Evolutionary conservation across 208 protist genomes (phyloP).

Genomic region (Crithidia bombi): DNA sequence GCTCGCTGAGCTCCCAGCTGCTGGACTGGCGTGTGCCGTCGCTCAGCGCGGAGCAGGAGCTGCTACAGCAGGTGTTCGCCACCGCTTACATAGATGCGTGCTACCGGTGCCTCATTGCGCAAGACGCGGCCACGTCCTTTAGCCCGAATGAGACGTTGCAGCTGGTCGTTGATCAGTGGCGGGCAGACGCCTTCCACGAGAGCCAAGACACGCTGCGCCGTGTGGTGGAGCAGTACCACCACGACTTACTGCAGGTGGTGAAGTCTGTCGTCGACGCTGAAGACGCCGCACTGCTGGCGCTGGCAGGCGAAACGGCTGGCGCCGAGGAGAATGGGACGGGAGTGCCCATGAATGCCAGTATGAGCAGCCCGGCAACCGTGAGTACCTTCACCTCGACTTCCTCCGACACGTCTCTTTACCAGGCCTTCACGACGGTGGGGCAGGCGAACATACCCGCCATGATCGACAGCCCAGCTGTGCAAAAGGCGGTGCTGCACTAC

Average conservation of each 20-base stretch:
- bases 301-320: constrained; percentile 9
- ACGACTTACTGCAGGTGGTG: constrained; percentile 40
- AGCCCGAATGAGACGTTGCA: constrained; percentile 51
- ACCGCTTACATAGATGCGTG: constrained; percentile 47
- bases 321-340: constrained; percentile 12
- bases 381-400: background rate
- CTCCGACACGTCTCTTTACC: constrained; percentile 8
- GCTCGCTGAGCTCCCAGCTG: constrained; percentile 20
- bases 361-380: constrained; percentile 1
- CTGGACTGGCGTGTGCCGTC: constrained; percentile 38
- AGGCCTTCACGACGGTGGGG: constrained; percentile 9
- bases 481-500: constrained; percentile 41
- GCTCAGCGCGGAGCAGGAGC: constrained; percentile 38
- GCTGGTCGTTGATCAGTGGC: constrained; percentile 35
- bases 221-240: constrained; percentile 43
- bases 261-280: constrained; percentile 46
- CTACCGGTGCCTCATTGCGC: constrained; percentile 36
- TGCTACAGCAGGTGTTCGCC: constrained; percentile 41
- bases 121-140: constrained; percentile 37
- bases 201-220: constrained; percentile 38
- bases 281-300: constrained; percentile 25
- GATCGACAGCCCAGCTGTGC: constrained; percentile 28
- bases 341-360: constrained; percentile 17
- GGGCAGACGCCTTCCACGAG: constrained; percentile 35
- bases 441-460: constrained; percentile 14